Evolutionary conservation across 1,284 basidiomycete genomes (phyloP), one percentile per base, ranked within the genome.

Genomic region (Cryptococcus jaspeensis): DNA sequence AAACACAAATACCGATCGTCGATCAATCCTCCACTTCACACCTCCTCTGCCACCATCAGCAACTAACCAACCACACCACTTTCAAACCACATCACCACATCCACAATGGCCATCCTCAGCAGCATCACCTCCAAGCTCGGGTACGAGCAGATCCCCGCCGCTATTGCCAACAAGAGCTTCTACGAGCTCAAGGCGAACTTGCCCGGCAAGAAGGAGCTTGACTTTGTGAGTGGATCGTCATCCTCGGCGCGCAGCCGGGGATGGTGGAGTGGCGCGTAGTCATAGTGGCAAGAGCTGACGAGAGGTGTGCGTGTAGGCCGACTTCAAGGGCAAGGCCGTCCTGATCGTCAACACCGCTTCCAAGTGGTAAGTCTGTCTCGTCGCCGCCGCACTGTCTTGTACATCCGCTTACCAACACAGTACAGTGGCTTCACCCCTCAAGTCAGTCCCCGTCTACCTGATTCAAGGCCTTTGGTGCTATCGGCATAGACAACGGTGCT

Each of bases 261-360:
- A 46, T 20, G 48, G 16, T 36, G 23, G 32, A n/a, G n/a, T 18
- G 47, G 18, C 16, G 32, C 12, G 32, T 40, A 18, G 49, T 44
- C 18, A 25, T 23, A 22, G 28, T 13, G 49, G 20, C 18, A 20
- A 56, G 44, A 9, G 32, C 47, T 44, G 32, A 36, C 41, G 28
- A 32, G 4, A 32, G 4, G 28, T 5, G 9, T 32, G 23, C 20
- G 8, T 36, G 22, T 47, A 73, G 70, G 52, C 66, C 18, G 60
- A 63, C 3, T 58, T 80, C 62, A 79, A 80, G 62, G 81, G 80
- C 66, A 82, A 84, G 65, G 78, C 79, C 51, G 80, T 81, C 23
- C 69, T 84, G 44, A 77, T 83, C 61, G 78, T 82, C 64, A 83
- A 83, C 73, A 81, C 80, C 2, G 82, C 82, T 3, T 79, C 78